Evolutionary conservation across 2,329 filamentous ascomycete species (phyloP).

Genomic region (Lecanicillium sp.): DNA sequence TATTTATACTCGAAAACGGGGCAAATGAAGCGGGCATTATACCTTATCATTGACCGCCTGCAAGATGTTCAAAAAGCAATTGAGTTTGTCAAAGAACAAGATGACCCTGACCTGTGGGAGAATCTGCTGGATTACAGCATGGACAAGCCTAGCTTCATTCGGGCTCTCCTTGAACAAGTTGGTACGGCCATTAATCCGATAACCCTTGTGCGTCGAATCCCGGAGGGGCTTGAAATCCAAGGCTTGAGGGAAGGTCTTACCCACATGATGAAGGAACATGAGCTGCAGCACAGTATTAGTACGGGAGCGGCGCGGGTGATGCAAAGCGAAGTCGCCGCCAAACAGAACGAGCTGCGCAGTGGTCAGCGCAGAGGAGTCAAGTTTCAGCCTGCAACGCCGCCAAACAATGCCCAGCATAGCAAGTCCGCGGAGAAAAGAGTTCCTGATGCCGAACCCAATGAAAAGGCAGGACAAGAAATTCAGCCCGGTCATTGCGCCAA

Average conservation of each 20-base stretch:
- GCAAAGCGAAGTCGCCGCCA: constrained; percentile 75
- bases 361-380: constrained; percentile 83
- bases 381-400: constrained; percentile 54
- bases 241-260: constrained; percentile 81
- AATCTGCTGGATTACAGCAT: constrained; percentile 92
- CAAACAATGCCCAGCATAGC: constrained; percentile 35
- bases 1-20: constrained; percentile 93
- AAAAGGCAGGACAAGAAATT: constrained; percentile 19
- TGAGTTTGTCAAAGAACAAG: constrained; percentile 85
- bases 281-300: constrained; percentile 89
- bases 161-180: constrained; percentile 84
- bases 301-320: constrained; percentile 82
- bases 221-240: constrained; percentile 86
- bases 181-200: constrained; percentile 92
- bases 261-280: constrained; percentile 90
- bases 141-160: constrained; percentile 95
- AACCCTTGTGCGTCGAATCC: constrained; percentile 80
- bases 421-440: constrained; percentile 19
- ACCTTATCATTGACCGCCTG: constrained; percentile 88
- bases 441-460: constrained; percentile 9
- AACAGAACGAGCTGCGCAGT: constrained; percentile 71
- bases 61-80: constrained; percentile 90
- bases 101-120: constrained; percentile 89
- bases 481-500: constrained; percentile 51
- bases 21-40: constrained; percentile 83